A percentile compares a stretch with the other conserved stretches of the same genome.
phyloP scores from a whole-genome alignment of 2,329 filamentous ascomycete species.

The Alternaria ethzedia region DNA sequence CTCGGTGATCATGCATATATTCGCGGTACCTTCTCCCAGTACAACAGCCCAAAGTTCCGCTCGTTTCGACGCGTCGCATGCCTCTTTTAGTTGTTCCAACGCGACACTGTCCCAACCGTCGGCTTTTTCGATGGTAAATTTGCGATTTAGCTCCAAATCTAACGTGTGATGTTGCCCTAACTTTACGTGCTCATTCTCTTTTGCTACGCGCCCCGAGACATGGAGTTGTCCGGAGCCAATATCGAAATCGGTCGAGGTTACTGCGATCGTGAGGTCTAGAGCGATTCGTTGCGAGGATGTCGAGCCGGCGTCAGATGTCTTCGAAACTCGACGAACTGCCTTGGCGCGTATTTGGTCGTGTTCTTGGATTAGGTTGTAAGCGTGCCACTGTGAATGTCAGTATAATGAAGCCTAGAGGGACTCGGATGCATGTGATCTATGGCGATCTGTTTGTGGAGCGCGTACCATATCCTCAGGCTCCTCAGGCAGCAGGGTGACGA shows the following conservation, averaged over 20 bases:
- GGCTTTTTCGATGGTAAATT: conserved; percentile 86
- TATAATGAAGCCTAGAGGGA: background rate
- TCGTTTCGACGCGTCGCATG: conserved; percentile 77
- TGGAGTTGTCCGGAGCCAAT: conserved; percentile 71
- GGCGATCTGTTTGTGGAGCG: background rate
- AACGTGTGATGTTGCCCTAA: conserved; percentile 73
- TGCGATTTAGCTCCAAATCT: conserved; percentile 84
- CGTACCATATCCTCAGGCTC: conserved; percentile 77
- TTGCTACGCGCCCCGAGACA: conserved; percentile 69
- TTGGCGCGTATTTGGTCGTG: conserved; percentile 69
- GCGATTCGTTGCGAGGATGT: conserved; percentile 69
- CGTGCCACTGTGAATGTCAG: conserved; percentile 66
- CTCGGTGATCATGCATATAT: conserved; percentile 82
- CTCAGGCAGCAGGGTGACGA: conserved; percentile 71
- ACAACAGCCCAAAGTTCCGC: conserved; percentile 89
- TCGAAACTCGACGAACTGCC: conserved; percentile 70
- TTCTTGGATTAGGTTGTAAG: conserved; percentile 74
- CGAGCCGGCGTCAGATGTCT: conserved; percentile 65
- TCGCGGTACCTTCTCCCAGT: conserved; percentile 87
- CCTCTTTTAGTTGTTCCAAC: conserved; percentile 76
- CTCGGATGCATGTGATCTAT: too few species aligned
- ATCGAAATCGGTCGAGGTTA: conserved; percentile 73
- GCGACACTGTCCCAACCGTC: conserved; percentile 89
- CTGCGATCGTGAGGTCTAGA: conserved; percentile 68
- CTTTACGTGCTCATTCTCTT: conserved; percentile 71